Conservation (phyloP, 208 protist genomes). For the Naegleria fowleri region DNA sequence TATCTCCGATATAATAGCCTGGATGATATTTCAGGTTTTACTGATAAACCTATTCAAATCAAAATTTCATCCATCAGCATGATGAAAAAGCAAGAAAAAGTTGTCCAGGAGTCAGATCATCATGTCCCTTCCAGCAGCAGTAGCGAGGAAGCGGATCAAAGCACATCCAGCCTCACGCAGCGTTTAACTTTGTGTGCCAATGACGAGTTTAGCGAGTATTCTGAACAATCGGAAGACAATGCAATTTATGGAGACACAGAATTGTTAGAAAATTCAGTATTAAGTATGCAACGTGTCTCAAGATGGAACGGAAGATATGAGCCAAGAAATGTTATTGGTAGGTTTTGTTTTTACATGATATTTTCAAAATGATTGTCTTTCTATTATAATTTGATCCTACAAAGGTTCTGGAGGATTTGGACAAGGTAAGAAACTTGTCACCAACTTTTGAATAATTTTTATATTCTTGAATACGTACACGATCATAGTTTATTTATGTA, state of each 20-base stretch:
- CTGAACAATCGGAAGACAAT: neutral
- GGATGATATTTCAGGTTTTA: neutral
- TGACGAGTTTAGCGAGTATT: neutral
- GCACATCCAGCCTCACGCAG: neutral
- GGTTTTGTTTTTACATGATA: no score
- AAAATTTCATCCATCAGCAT: neutral
- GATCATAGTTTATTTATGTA: neutral
- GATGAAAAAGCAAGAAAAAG: neutral
- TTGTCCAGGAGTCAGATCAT: neutral
- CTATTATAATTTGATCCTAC: neutral
- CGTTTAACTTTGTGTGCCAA: neutral
- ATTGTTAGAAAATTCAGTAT: neutral
- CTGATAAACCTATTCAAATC: neutral
- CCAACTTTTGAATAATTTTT: no score
- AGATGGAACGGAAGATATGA: neutral
- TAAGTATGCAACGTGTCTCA: neutral
- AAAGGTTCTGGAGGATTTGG: neutral
- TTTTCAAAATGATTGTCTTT: no score
- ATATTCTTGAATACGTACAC: no score
- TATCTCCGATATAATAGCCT: neutral
- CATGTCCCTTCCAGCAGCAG: neutral
- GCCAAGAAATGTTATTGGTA: neutral
- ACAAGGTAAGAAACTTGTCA: no score
- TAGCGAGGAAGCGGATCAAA: neutral
- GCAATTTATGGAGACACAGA: neutral